Evolutionary conservation across 225 moss, liverwort and hornwort genomes (phyloP).

Genomic region (Neckera pumila): DNA sequence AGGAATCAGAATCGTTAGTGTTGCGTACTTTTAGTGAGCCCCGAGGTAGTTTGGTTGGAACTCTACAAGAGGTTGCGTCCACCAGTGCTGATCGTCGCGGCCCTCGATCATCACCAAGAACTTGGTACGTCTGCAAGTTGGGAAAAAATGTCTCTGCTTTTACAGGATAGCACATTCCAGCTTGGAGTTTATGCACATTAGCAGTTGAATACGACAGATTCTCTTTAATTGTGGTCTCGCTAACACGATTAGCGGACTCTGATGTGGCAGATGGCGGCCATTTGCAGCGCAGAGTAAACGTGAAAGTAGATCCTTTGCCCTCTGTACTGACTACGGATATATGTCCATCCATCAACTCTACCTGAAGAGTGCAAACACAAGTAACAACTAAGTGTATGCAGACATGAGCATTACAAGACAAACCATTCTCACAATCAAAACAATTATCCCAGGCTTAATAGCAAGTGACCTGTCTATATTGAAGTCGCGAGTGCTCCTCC

Average conservation of each 20-base stretch:
- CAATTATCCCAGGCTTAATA: background rate
- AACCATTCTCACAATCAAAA: background rate
- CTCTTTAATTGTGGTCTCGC: slow-evolving; percentile 31
- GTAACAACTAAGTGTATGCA: background rate
- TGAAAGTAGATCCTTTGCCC: slow-evolving; percentile 39
- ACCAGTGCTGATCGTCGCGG: slow-evolving; percentile 3
- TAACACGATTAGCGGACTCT: slow-evolving; percentile 10
- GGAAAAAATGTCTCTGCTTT: slow-evolving; percentile 7
- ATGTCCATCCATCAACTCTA: slow-evolving; percentile 46
- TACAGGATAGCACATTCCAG: slow-evolving; percentile 40
- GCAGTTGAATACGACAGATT: slow-evolving; percentile 40
- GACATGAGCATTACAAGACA: background rate
- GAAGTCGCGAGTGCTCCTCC: background rate
- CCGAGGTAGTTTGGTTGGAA: slow-evolving; percentile 22
- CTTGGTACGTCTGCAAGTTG: slow-evolving; percentile 8
- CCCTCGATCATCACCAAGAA: slow-evolving; percentile 14
- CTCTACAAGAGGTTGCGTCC: background rate
- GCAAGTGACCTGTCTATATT: slow-evolving; percentile 14
- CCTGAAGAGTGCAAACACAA: slow-evolving; percentile 15
- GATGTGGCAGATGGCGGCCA: background rate
- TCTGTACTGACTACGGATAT: slow-evolving; percentile 30
- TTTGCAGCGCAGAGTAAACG: slow-evolving; percentile 44
- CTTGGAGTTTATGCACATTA: slow-evolving; percentile 43
- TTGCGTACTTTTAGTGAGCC: slow-evolving; percentile 22
- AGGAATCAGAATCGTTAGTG: background rate